phyloP scores from a whole-genome alignment of 1,139 yeast species.

The Debaryomycetaceae sp. region DNA sequence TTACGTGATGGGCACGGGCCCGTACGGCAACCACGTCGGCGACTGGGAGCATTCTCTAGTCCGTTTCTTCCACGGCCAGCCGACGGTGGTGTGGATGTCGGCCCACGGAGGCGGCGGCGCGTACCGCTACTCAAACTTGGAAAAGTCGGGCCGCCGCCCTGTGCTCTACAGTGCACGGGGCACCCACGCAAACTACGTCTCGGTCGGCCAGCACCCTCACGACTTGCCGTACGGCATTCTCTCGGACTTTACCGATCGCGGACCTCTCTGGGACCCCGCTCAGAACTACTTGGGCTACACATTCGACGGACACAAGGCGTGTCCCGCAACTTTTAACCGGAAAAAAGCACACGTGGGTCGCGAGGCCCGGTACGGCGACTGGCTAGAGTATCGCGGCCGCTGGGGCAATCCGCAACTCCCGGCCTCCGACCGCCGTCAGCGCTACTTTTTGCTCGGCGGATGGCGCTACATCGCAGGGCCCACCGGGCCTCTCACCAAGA shows the following conservation, averaged over 20 bases:
- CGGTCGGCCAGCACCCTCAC: slow-evolving; percentile 95
- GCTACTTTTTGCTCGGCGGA: slow-evolving; percentile 72
- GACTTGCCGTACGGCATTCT: slow-evolving; percentile 87
- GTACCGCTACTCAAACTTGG: slow-evolving; percentile 63
- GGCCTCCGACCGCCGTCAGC: slow-evolving; percentile 65
- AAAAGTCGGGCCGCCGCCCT: slow-evolving; percentile 58
- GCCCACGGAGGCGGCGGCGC: slow-evolving; percentile 98
- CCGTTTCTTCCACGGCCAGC: slow-evolving; percentile 70
- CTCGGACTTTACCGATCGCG: slow-evolving; percentile 89
- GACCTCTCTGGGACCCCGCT: slow-evolving; percentile 91
- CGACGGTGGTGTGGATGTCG: slow-evolving; percentile 94
- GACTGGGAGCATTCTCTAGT: slow-evolving; percentile 97
- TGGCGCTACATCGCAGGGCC: slow-evolving; percentile 91
- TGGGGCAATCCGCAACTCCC: slow-evolving; percentile 84
- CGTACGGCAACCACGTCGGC: slow-evolving; percentile 93
- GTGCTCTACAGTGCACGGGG: slow-evolving; percentile 86
- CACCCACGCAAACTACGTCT: slow-evolving; percentile 92
- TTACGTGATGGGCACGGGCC: slow-evolving; percentile 94
- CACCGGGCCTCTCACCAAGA: slow-evolving; percentile 74
- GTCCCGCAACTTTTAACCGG: slow-evolving; percentile 29
- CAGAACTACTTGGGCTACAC: slow-evolving; percentile 73
- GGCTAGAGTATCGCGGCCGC: slow-evolving; percentile 72
- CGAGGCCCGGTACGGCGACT: slow-evolving; percentile 57
- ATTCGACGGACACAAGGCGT: slow-evolving; percentile 46
- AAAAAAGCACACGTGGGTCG: slow-evolving; percentile 38